These are phyloP conservation scores for Loxodes magnus DNA, from an alignment of 73 alveolate genomes.

Conservation along the genomic window DNA sequence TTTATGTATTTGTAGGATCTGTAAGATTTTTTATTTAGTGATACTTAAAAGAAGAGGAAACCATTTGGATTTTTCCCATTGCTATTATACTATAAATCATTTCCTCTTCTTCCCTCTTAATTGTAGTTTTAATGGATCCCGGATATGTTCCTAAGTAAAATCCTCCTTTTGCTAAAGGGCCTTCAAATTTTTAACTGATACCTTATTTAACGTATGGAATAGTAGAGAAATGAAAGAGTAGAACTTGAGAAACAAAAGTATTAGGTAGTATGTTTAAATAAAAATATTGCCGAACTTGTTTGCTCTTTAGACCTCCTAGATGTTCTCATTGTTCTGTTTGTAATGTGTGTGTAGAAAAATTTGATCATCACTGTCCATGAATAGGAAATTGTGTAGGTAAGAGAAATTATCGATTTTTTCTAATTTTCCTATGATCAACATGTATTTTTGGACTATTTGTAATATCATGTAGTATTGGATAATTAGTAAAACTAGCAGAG, in stretches of 20 bases:
- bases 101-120: not conserved
- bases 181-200: not conserved
- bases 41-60: no score
- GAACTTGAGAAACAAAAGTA: no score
- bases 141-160: constrained; percentile 9
- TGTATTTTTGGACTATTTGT: not conserved
- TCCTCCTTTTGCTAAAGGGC: constrained; percentile 10
- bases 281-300: constrained; percentile 18
- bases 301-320: constrained; percentile 20
- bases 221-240: not conserved
- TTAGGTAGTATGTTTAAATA: not conserved
- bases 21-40: not conserved
- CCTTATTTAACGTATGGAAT: constrained; percentile 1
- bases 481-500: no score
- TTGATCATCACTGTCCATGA: constrained; percentile 38
- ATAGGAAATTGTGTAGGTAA: constrained; percentile 23
- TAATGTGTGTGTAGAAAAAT: constrained; percentile 19
- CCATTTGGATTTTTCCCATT: not conserved
- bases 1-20: not conserved
- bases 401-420: constrained; percentile 15
- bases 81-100: not conserved
- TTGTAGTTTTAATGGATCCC: not conserved
- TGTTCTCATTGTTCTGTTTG: constrained; percentile 21
- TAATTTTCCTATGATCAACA: not conserved
- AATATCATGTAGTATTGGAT: not conserved